Evolutionary conservation across 371 early-diverging fungal genomes (phyloP).

Genomic region (Mucor saturninus): DNA sequence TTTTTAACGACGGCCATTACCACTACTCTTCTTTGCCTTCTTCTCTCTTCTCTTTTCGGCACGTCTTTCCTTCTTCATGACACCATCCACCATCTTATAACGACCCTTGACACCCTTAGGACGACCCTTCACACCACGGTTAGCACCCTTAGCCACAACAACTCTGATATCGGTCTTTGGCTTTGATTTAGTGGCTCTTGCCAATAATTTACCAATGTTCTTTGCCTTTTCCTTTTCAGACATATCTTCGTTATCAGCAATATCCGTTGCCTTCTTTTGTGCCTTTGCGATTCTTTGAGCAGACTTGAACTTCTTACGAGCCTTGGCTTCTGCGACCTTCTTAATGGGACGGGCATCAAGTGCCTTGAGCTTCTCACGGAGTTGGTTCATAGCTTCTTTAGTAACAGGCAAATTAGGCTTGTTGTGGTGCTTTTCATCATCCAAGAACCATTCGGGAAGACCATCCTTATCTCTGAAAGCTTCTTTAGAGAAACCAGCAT

Average conservation of each 20-base stretch:
- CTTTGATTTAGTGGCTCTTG: slow-evolving; percentile 70
- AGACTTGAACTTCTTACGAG: slow-evolving; percentile 88
- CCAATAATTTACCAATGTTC: slow-evolving; percentile 79
- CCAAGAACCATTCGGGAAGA: slow-evolving; percentile 92
- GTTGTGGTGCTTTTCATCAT: slow-evolving; percentile 90
- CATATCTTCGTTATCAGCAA: slow-evolving; percentile 88
- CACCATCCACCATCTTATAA: slow-evolving; percentile 92
- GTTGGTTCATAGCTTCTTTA: slow-evolving; percentile 90
- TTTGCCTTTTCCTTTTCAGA: slow-evolving; percentile 88
- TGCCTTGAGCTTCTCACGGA: slow-evolving; percentile 80
- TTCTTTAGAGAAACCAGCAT: slow-evolving; percentile 89
- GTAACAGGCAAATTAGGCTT: slow-evolving; percentile 89
- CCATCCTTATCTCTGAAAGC: slow-evolving; percentile 86
- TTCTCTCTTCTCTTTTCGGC: slow-evolving; percentile 79
- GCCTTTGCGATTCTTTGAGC: slow-evolving; percentile 78
- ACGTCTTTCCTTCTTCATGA: slow-evolving; percentile 93
- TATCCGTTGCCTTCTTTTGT: slow-evolving; percentile 86
- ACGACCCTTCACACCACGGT: slow-evolving; percentile 89
- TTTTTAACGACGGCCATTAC: slow-evolving; percentile 32
- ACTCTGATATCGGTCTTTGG: slow-evolving; percentile 79
- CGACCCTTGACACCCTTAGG: slow-evolving; percentile 97
- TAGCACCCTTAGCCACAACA: slow-evolving; percentile 90
- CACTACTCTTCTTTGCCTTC: slow-evolving; percentile 50
- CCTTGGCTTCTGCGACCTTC: slow-evolving; percentile 98
- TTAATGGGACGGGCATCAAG: slow-evolving; percentile 97